Percentiles rank a stretch among this genome's conserved stretches.
Evolutionary conservation across 2,329 filamentous ascomycete genomes (phyloP).

Genomic region (Juglanconis sp.): DNA sequence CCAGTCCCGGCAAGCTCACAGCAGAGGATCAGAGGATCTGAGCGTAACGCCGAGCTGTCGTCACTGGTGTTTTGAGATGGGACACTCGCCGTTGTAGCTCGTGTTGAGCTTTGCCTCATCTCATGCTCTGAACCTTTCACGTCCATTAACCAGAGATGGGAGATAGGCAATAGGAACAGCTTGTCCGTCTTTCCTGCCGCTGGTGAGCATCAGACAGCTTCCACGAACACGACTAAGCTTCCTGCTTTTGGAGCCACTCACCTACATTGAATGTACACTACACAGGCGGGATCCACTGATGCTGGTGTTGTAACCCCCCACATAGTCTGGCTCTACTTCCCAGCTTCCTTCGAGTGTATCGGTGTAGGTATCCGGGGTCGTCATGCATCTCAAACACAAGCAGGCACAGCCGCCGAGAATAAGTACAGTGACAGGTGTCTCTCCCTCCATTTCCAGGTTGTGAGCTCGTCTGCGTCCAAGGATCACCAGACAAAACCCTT

Average conservation of each 20-base stretch:
- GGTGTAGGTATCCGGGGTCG: neutral
- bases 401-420: constrained; percentile 3
- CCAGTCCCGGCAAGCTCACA: neutral
- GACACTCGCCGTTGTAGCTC: neutral
- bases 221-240: neutral
- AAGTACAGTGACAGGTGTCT: neutral
- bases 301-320: neutral
- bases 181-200: neutral
- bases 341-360: neutral
- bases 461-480: neutral
- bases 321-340: neutral
- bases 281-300: neutral
- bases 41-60: constrained; percentile 14
- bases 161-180: neutral
- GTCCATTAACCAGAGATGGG: neutral
- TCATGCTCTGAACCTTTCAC: neutral
- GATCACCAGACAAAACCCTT: neutral
- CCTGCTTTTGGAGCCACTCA: neutral
- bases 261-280: neutral
- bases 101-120: constrained; percentile 1
- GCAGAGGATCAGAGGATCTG: neutral
- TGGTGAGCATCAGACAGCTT: neutral
- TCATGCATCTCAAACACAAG: neutral
- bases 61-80: constrained; percentile 8
- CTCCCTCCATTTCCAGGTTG: too few relatives aligned